Base-by-base conservation (phyloP, 108 stramenopile species). In the Chaetoceros tenuissimus region DNA sequence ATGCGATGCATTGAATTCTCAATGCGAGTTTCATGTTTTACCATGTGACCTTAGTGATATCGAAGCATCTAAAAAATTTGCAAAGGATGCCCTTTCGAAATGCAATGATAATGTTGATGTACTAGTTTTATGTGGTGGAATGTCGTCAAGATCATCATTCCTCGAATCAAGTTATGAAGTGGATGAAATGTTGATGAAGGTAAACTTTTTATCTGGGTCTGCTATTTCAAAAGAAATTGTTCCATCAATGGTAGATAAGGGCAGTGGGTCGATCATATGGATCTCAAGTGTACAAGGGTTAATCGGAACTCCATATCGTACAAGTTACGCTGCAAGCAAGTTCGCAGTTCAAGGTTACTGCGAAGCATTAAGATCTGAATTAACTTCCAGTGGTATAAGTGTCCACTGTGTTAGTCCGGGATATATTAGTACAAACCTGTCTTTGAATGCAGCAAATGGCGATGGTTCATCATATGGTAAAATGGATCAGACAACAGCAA, bases 331-430 rank as follows among this genome's bases (percentile, higher is more conserved):
- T 5, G 90, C 90, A 20, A 74, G 72, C 31, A 92, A 92, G 54
- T 87, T 87, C 64, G 90, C 90, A 3, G 85, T 92, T 13, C 86
- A 92, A 55, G 90, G 90, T 1, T 92, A 87, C 56, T 79, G 77
- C 47, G 90, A 92, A 66, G 73, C 82, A 20, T 65, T 92, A 0
- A 69, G 90, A 28, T 80, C 81, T 13, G 90, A 92, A 68, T 34
- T 92, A n/a, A 67, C 84, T 1, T 65, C 75, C 8, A 59, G 58
- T 43, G 71, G 72, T 31, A 57, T 92, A 16, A 55, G 67, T 10
- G 84, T 92, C 0, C 84, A 84, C 57, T 68, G 74, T 18, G 74
- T 72, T 8, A 70, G 67, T 55, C 90, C 90, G 31, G 90, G 90
- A 46, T 92, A 92, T 45, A 87, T 92, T 27, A 63, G 77, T 1